Base-by-base conservation (phyloP, 2,329 filamentous ascomycete species). In the Ophiocordyceps camponoti-floridani region DNA sequence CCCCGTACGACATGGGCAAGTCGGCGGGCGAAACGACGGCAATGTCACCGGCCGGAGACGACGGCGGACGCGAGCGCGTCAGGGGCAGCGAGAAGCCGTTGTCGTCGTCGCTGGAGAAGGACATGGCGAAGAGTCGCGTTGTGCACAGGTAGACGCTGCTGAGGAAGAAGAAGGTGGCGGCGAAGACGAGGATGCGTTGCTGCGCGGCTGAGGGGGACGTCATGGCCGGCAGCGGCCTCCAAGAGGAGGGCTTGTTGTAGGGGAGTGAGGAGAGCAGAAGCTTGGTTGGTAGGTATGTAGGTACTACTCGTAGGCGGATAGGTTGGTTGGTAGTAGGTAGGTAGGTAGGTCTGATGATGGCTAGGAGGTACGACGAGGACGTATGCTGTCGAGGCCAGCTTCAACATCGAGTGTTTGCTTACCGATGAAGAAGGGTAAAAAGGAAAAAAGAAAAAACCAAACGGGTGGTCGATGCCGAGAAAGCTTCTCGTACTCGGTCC, bases 1-100 rank as follows among this genome's bases (percentile, higher is more conserved):
- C 58, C 48, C 58, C 64, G 54, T 67, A 68, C 10, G 56, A 55
- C 63, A 67, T 68, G 45, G 58, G 53, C 19, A 54, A 50, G 42
- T 62, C 61, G 16, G 61, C 60, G 23, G 23, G 23, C 26, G 45
- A 50, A n/a, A 47, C 45, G 42, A 54, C 47, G 16, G 50, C 45
- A 35, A 56, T 33, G 14, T 30, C 41, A 27, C 18, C 27, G 13
- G 14, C 31, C 31, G 31, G 23, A 30, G 28, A 9, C 28, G 33
- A n/a, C 33, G 14, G 33, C n/a, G 33, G 33, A n/a, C 3, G 33
- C 40, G 13, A n/a, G 8, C 16, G 18, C 26, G 13, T 18, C 18
- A 3, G 16, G 12, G 26, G 28, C 28, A 18, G 18, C 27, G 38
- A 42, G 3, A 4, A 13, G 40, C n/a, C 40, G 18, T 19, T 14